Evolutionary conservation across 2,329 filamentous ascomycete genomes (phyloP).

Genomic region (Nothophoma quercina): DNA sequence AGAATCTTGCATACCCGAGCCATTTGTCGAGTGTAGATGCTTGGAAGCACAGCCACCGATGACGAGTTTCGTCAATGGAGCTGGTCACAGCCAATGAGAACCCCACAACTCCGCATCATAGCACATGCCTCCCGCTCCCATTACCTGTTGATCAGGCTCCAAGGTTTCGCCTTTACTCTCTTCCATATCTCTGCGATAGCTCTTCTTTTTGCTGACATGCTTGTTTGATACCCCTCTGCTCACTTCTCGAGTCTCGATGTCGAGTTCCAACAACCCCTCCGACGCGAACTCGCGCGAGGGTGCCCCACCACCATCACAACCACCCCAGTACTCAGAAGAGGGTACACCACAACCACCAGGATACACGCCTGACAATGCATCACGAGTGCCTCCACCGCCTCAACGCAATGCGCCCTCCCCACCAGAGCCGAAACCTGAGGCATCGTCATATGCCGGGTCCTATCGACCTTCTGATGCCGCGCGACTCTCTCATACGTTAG

Average conservation of each 20-base stretch:
- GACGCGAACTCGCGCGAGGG: constrained; percentile 23
- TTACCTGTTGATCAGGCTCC: constrained; percentile 10
- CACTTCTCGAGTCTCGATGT: constrained; percentile 22
- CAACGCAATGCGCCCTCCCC: constrained; percentile 5
- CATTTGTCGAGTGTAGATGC: background rate
- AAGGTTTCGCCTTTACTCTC: background rate
- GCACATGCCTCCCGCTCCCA: constrained; percentile 4
- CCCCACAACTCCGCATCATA: constrained; percentile 16
- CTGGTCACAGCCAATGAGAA: constrained; percentile 2
- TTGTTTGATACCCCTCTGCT: constrained; percentile 12
- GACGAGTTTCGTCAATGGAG: constrained; percentile 9
- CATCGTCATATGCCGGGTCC: constrained; percentile 36
- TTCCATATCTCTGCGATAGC: background rate
- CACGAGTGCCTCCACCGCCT: constrained; percentile 4
- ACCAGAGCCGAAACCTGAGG: constrained; percentile 34
- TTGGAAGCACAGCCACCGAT: constrained; percentile 15
- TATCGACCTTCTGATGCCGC: constrained; percentile 35
- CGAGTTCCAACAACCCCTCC: constrained; percentile 29
- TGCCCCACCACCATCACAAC: constrained; percentile 28
- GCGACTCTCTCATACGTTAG: constrained; percentile 22
- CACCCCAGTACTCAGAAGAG: constrained; percentile 24
- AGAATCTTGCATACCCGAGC: background rate
- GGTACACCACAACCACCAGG: constrained; percentile 21
- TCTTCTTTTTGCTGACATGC: constrained; percentile 1
- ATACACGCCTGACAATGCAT: constrained; percentile 11